Evolutionary conservation across 805 yeast genomes (phyloP).

Genomic region (Candida germanica): DNA sequence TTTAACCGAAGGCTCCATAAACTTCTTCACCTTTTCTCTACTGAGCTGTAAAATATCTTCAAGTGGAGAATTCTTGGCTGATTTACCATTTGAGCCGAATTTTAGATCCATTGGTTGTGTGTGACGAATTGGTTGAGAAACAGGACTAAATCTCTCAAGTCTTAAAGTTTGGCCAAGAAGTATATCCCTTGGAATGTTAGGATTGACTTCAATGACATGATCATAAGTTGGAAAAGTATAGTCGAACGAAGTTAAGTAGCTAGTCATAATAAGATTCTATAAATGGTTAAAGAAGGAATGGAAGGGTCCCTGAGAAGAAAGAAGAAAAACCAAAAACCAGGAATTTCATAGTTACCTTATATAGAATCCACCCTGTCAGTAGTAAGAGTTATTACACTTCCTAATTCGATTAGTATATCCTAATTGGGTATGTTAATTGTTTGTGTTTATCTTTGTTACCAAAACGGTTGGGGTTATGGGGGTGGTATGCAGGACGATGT

Average conservation of each 20-base stretch:
- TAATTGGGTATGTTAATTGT: slow-evolving; percentile 13
- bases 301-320: not conserved
- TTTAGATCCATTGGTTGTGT: slow-evolving; percentile 5
- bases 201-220: slow-evolving; percentile 7
- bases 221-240: slow-evolving; percentile 15
- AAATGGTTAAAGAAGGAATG: not conserved
- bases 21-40: slow-evolving; percentile 1
- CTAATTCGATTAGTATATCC: slow-evolving; percentile 5
- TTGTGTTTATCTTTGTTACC: slow-evolving; percentile 12
- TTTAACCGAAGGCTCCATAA: not conserved
- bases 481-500: slow-evolving; percentile 1
- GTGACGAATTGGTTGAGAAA: slow-evolving; percentile 1
- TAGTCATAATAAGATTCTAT: not conserved
- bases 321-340: not conserved
- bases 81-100: not conserved
- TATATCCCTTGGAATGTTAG: slow-evolving; percentile 15
- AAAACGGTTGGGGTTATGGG: not conserved
- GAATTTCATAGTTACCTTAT: no score
- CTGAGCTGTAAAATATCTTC: slow-evolving; percentile 3
- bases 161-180: slow-evolving; percentile 17
- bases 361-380: no score
- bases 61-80: not conserved
- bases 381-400: not conserved
- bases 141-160: slow-evolving; percentile 13
- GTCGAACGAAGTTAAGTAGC: slow-evolving; percentile 11